Conservation (phyloP, 2,329 filamentous ascomycete genomes). For the Exophiala lecanii-corni region DNA sequence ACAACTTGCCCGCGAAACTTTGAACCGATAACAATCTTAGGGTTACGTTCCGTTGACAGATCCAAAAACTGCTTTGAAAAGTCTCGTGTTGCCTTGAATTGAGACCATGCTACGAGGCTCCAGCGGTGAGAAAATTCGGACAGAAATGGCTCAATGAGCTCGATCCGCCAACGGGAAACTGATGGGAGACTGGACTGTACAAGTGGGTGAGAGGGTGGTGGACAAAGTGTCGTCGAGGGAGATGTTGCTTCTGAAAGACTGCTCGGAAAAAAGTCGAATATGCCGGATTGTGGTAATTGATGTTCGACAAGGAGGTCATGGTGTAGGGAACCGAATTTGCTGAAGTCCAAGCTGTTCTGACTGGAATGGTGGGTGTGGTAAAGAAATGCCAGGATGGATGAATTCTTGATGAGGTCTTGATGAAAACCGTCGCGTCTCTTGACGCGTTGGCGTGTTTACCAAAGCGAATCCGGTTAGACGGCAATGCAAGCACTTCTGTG, state of each 20-base stretch:
- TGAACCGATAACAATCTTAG: conserved; percentile 73
- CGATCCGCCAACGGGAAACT: conserved; percentile 72
- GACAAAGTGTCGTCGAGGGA: conserved; percentile 26
- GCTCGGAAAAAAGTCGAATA: conserved; percentile 3
- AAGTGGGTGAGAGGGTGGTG: conserved; percentile 37
- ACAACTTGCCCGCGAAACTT: conserved; percentile 70
- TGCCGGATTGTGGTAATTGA: conserved; percentile 11
- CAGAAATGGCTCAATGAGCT: conserved; percentile 43
- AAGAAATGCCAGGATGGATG: no score
- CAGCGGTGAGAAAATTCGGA: conserved; percentile 49
- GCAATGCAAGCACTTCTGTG: no score
- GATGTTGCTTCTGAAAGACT: conserved; percentile 13
- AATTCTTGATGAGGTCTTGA: no score
- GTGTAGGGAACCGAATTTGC: no score
- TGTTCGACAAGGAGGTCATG: no score
- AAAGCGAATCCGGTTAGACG: no score
- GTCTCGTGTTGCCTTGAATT: conserved; percentile 35
- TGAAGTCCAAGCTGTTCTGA: no score
- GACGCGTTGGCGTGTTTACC: no score
- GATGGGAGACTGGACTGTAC: conserved; percentile 71
- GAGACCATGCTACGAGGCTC: conserved; percentile 57
- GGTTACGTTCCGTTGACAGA: conserved; percentile 87
- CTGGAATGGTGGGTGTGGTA: no score
- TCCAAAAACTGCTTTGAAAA: conserved; percentile 47
- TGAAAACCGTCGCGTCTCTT: no score